Evolutionary conservation across 1,139 yeast species (phyloP), one percentile per base, ranked within the genome.

Genomic region (Saccharomyces hybrid): DNA sequence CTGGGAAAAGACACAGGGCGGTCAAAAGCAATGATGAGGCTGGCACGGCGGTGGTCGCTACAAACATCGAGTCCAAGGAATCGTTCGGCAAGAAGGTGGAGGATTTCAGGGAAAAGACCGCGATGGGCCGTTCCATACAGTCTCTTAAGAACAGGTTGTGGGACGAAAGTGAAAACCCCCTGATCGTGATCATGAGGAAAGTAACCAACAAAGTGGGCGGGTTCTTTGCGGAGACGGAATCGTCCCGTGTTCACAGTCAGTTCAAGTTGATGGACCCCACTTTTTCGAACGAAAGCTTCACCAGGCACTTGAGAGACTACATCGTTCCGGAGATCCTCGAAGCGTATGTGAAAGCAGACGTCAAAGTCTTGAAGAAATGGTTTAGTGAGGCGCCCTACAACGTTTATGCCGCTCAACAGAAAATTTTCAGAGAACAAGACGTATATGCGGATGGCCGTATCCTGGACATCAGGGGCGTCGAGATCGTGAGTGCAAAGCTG

Each of bases 111-210:
- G 76, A 84, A 57, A 82, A 82, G 60, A 79, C 91, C 4, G 76
- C 86, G 1, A 68, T 88, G 29, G 96, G 97, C 57, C 83, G 84
- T 68, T 77, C 78, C 26, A 60, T 86, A 55, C 79, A 82, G 28
- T 78, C 80, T 53, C 68, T 88, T 62, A 85, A 83, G 70, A 82
- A 82, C 60, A 85, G 81, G 67, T 73, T 78, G 59, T 86, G 91
- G 89, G 97, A 93, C 64, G 99, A 95, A 70, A 84, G 93, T 54
- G 99, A 93, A 66, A 95, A 95, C 71, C 97, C 97, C 5, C 77
- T 95, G 64, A 81, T 95, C 60, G 82, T 95, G 19, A 75, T 88
- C 49, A 73, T 93, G 54, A 83, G 99, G 75, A 87, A 95, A 19
- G 75, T 95, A 42, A 70, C 87, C 47, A 91, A 86, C 68, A 87